Conservation (phyloP, 2,329 filamentous ascomycete species). For the Hymenoscyphus albidus region DNA sequence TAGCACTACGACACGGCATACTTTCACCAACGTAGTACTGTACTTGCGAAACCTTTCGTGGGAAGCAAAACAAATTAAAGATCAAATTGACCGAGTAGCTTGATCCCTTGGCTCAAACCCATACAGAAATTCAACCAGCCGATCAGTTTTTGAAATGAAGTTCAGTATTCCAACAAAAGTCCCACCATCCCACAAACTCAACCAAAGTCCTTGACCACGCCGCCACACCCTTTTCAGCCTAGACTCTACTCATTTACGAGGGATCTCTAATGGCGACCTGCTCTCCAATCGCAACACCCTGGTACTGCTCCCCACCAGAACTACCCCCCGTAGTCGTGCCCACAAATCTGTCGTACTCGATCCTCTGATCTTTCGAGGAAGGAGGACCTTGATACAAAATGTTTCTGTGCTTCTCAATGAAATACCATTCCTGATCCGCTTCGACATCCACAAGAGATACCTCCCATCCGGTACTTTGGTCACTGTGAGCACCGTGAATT, state of each 20-base stretch:
- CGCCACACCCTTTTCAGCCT: no score
- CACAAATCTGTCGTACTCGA: constrained; percentile 9
- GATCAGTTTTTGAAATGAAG: no score
- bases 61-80: no score
- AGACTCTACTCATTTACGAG: background rate
- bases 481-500: constrained; percentile 6
- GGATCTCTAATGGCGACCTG: background rate
- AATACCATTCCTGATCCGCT: constrained; percentile 1
- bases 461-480: background rate
- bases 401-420: constrained; percentile 5
- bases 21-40: no score
- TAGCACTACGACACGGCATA: no score
- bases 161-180: no score
- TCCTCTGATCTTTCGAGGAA: background rate
- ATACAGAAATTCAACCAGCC: no score
- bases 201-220: no score
- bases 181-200: no score
- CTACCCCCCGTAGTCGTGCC: background rate
- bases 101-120: no score
- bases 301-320: background rate
- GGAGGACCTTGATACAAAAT: constrained; percentile 8
- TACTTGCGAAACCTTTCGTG: no score
- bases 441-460: constrained; percentile 5
- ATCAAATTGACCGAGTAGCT: no score
- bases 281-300: constrained; percentile 8